These are phyloP conservation scores for Talaromyces pinophilus DNA, from an alignment of 2,329 filamentous ascomycete genomes.

Conservation along the genomic window DNA sequence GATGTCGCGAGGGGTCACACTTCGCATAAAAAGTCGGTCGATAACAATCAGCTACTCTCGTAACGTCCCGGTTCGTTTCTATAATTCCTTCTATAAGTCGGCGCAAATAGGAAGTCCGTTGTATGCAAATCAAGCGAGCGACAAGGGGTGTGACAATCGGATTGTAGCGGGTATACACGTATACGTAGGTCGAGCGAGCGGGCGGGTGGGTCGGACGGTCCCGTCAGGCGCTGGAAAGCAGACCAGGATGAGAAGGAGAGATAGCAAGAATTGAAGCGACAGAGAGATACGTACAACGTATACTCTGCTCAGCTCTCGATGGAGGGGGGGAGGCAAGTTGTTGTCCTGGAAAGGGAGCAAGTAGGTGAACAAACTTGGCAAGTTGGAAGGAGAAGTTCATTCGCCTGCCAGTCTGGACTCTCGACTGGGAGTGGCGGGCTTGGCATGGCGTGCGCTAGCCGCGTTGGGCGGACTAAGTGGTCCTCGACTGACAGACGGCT, in stretches of 20 bases:
- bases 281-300: constrained; percentile 8
- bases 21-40: background rate
- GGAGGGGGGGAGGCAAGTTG: background rate
- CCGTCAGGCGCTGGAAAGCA: background rate
- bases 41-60: background rate
- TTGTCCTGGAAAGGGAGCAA: constrained; percentile 8
- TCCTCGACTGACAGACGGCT: background rate
- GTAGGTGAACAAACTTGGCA: background rate
- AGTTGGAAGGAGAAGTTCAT: background rate
- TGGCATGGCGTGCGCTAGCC: constrained; percentile 52
- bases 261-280: background rate
- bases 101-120: background rate
- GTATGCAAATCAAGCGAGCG: constrained; percentile 11
- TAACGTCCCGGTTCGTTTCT: background rate
- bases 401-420: background rate
- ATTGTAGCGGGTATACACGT: constrained; percentile 10
- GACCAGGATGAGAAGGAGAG: background rate
- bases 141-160: constrained; percentile 10
- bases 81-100: background rate
- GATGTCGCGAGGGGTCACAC: background rate
- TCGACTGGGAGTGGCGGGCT: background rate
- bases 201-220: background rate
- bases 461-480: background rate
- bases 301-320: background rate
- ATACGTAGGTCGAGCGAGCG: background rate